Percentiles rank a stretch among this genome's conserved stretches.
phyloP scores from a whole-genome alignment of 2,329 filamentous ascomycete species.

The Bipolaris oryzae region DNA sequence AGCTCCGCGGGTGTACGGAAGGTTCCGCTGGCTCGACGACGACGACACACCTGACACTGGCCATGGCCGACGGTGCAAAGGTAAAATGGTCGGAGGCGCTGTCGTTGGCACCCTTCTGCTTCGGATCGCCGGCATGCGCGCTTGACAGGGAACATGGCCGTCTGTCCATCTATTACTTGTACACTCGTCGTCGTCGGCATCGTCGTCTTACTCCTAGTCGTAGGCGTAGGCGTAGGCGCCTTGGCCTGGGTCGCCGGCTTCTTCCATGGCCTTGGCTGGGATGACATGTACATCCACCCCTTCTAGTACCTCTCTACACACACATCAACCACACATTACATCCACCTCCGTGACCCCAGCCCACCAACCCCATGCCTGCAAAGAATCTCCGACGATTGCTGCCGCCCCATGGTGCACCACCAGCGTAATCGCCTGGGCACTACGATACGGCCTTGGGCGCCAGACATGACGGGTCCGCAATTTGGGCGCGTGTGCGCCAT shows the following conservation, averaged over 20 bases:
- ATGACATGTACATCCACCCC: too few species aligned
- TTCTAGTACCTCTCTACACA: background rate
- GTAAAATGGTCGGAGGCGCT: background rate
- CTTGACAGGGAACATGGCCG: background rate
- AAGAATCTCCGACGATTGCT: background rate
- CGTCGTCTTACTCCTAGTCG: too few species aligned
- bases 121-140: background rate
- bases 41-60: slow-evolving; percentile 2
- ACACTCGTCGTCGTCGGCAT: background rate
- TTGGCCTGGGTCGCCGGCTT: too few species aligned
- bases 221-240: too few species aligned
- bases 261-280: too few species aligned
- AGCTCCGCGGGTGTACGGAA: slow-evolving; percentile 8
- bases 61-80: slow-evolving; percentile 3
- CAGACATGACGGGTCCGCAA: slow-evolving; percentile 7
- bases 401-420: background rate
- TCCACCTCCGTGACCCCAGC: background rate
- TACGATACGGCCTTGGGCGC: background rate
- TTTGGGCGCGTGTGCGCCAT: slow-evolving; percentile 13
- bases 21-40: slow-evolving; percentile 8
- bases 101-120: background rate
- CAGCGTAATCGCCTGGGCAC: background rate
- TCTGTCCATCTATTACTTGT: background rate
- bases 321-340: background rate
- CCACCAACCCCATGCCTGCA: background rate